Evolutionary conservation across 1,139 yeast species (phyloP).

Genomic region (Hemisphaericaspora xylanilytica): DNA sequence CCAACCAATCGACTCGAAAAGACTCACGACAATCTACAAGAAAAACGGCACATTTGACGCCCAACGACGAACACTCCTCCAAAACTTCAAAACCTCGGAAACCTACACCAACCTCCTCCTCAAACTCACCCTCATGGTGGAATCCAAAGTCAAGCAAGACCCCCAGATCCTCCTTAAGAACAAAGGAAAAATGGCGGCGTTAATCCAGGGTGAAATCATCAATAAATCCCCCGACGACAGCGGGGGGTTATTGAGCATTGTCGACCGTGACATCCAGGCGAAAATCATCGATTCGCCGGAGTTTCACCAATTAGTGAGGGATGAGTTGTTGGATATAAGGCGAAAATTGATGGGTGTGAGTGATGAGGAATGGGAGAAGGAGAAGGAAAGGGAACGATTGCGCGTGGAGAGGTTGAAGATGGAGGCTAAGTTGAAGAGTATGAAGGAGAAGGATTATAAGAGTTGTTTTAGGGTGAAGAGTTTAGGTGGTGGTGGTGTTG

Average conservation of each 20-base stretch:
- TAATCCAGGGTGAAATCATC: constrained; percentile 50
- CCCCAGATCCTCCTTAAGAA: constrained; percentile 50
- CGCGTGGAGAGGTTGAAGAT: constrained; percentile 10
- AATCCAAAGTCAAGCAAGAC: constrained; percentile 46
- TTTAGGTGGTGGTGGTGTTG: constrained; percentile 11
- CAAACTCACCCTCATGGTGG: constrained; percentile 45
- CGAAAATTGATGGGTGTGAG: constrained; percentile 35
- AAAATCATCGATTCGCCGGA: constrained; percentile 45
- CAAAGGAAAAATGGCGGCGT: constrained; percentile 51
- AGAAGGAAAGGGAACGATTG: constrained; percentile 12
- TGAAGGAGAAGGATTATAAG: constrained; percentile 19
- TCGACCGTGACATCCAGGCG: constrained; percentile 47
- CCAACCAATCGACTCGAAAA: constrained; percentile 32
- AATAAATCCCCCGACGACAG: constrained; percentile 18
- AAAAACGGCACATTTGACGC: constrained; percentile 51
- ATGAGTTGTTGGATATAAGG: constrained; percentile 36
- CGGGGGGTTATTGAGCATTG: constrained; percentile 31
- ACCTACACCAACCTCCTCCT: constrained; percentile 42
- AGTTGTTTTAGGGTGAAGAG: constrained; percentile 31
- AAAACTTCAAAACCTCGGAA: constrained; percentile 43
- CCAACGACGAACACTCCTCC: constrained; percentile 42
- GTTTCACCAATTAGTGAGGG: constrained; percentile 32
- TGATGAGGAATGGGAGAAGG: constrained; percentile 39
- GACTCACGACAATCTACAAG: constrained; percentile 44
- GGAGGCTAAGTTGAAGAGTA: constrained; percentile 12